Evolutionary conservation across 345 rosid genomes (phyloP), one percentile per base, ranked within the genome.

Genomic region (Carallia pectinifolia): DNA sequence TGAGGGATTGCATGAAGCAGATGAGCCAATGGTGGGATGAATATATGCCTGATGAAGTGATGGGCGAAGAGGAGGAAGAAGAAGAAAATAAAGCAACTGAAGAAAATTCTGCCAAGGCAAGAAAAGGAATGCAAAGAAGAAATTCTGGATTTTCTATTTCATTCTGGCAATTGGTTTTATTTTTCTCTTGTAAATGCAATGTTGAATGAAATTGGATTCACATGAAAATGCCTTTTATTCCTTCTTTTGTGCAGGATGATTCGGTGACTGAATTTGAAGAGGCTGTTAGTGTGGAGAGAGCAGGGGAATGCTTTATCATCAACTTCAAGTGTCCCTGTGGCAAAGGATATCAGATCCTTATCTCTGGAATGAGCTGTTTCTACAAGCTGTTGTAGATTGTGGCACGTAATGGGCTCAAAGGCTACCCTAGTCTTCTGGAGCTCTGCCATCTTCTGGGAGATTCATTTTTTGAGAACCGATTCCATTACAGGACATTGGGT

Each of bases 311-410:
- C 50, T 63, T 81, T 58, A 71, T 62, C 44, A 61, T 85, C 31
- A 71, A 80, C 47, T 83, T 88, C 77, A 78, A 53, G 65, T 85
- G 92, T 44, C 83, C 86, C 1, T 82, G 87, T 3, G 75, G 80
- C 47, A 78, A 71, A 67, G 82, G 84, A 58, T 85, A 81, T 70
- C 77, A 82, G 71, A 76, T 85, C 71, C 84, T 85, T 59, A 71
- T 87, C 47, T 72, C 79, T 33, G 74, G 79, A 29, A 63, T 59
- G 6, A 76, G 72, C 59, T 83, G 87, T 40, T 82, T 76, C 78
- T 87, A 85, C 85, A 87, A 85, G 77, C 91, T 85, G 53, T 23
- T 80, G 60, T 85, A 79, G 76, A 55, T 27, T 30, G 31, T 61
- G 44, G 29, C 59, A 7, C 17, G 40, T 65, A 39, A 44, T 56